phyloP scores from a whole-genome alignment of 2,329 filamentous ascomycete genomes.

The Phyllosticta ampelicida region DNA sequence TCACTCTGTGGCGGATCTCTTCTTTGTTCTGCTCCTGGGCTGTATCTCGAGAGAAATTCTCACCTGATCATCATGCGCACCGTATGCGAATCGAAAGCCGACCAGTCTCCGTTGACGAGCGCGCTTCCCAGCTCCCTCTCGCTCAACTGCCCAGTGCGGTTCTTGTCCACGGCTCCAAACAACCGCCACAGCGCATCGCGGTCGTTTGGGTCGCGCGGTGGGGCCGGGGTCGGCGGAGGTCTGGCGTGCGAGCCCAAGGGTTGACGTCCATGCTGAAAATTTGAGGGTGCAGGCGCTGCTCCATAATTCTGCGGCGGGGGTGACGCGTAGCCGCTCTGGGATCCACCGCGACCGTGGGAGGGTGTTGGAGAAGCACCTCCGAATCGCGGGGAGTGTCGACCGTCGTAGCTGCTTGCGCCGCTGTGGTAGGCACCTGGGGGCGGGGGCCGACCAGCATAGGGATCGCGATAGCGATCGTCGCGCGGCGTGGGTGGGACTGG shows the following conservation, averaged over 20 bases:
- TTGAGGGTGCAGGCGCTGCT: slow-evolving; percentile 46
- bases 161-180: slow-evolving; percentile 84
- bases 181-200: slow-evolving; percentile 65
- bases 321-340: slow-evolving; percentile 32
- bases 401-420: slow-evolving; percentile 17
- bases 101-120: slow-evolving; percentile 93
- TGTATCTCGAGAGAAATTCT: background rate
- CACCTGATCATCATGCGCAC: slow-evolving; percentile 90
- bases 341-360: slow-evolving; percentile 12
- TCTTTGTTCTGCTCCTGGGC: background rate
- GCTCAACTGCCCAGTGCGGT: slow-evolving; percentile 70
- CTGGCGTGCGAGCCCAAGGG: slow-evolving; percentile 35
- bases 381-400: slow-evolving; percentile 20
- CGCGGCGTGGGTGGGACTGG: slow-evolving; percentile 28
- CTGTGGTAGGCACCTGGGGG: slow-evolving; percentile 31
- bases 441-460: slow-evolving; percentile 10
- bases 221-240: slow-evolving; percentile 37
- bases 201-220: slow-evolving; percentile 50
- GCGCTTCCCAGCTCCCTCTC: slow-evolving; percentile 80
- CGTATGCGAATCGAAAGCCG: slow-evolving; percentile 83
- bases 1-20: background rate
- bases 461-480: slow-evolving; percentile 22
- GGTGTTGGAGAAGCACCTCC: slow-evolving; percentile 16
- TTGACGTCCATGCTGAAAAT: slow-evolving; percentile 52
- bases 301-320: slow-evolving; percentile 41